phyloP scores from a whole-genome alignment of 2,329 filamentous ascomycete genomes.

The Colletotrichum sojae region DNA sequence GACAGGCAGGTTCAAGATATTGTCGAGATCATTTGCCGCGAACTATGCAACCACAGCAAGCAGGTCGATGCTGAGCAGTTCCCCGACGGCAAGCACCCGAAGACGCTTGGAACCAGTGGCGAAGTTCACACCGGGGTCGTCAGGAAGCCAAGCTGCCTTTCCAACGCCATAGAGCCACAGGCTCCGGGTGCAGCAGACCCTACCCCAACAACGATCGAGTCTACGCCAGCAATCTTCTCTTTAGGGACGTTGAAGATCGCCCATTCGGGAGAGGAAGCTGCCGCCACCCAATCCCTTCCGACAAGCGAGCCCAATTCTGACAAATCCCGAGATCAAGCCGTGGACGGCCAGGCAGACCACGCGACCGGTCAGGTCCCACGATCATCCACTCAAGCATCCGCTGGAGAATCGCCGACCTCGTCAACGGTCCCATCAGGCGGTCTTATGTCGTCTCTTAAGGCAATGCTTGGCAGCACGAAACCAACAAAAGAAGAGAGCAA shows the following conservation, averaged over 20 bases:
- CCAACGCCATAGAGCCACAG: constrained; percentile 45
- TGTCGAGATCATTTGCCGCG: constrained; percentile 28
- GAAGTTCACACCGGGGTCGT: background rate
- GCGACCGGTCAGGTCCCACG: too few species aligned
- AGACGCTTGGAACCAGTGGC: too few species aligned
- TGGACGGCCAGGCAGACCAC: too few species aligned
- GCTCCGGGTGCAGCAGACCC: constrained; percentile 47
- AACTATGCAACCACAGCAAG: constrained; percentile 14
- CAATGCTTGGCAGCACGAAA: too few species aligned
- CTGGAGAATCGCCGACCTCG: too few species aligned
- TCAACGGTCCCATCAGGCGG: too few species aligned
- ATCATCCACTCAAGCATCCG: too few species aligned
- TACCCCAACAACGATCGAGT: constrained; percentile 52
- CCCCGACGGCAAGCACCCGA: background rate
- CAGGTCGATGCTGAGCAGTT: background rate
- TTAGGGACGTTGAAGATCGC: constrained; percentile 42
- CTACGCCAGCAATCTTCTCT: constrained; percentile 49
- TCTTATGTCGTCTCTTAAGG: too few species aligned
- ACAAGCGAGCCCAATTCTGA: background rate
- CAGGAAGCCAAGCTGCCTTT: constrained; percentile 28
- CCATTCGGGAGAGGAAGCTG: constrained; percentile 35
- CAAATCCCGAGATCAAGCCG: too few species aligned
- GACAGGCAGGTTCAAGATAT: constrained; percentile 29
- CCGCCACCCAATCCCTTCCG: constrained; percentile 34
- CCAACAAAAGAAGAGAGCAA: too few species aligned